Base-by-base conservation (phyloP, 768 basidiomycete species). In the Naganishia onofrii region DNA sequence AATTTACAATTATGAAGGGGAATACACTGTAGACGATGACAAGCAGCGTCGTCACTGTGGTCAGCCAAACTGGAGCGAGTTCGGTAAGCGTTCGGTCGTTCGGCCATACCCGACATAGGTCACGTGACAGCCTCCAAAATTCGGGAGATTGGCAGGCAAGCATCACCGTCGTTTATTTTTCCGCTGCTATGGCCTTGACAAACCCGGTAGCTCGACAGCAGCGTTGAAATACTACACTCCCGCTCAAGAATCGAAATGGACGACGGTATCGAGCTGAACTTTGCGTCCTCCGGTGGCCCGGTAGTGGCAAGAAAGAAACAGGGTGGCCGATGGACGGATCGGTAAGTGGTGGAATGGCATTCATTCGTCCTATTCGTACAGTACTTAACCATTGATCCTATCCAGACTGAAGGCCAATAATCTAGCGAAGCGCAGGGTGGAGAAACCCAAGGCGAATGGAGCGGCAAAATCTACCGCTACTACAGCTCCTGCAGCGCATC, bases 401-500 rank as follows among this genome's bases (percentile, higher is more conserved):
- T 29, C 56, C 67, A 92, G 91, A 77, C 78, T 90, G 67, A 91
- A 90, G 83, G 87, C 87, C 52, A 92, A 88, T 80, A 87, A 89
- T 60, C 63, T 48, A 10, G 71, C 72, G 4, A 73, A 72, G 56
- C 38, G 70, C 21, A 44, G 60, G 2, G 56, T 55, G 29, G 71
- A 74, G 42, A 54, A 71, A 34, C 68, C 57, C 57, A 70, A 63
- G n/a, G 32, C 51, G 2, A 38, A 19, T 28, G 70, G 51, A 67
- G 83, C n/a, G n/a, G n/a, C 84, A 29, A 89, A 90, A 81, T 85
- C 88, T 44, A 23, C 70, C 9, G 72, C 76, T 56, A 76, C 74
- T 70, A 56, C 68, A 78, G 44, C 75, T 73, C 46, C 57, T 76
- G 38, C 76, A 74, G 71, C 60, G 42, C 67, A 56, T 17, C 34